Evolutionary conservation across 495 filamentous ascomycete species (phyloP).

Genomic region (Gamarada debralockiae): DNA sequence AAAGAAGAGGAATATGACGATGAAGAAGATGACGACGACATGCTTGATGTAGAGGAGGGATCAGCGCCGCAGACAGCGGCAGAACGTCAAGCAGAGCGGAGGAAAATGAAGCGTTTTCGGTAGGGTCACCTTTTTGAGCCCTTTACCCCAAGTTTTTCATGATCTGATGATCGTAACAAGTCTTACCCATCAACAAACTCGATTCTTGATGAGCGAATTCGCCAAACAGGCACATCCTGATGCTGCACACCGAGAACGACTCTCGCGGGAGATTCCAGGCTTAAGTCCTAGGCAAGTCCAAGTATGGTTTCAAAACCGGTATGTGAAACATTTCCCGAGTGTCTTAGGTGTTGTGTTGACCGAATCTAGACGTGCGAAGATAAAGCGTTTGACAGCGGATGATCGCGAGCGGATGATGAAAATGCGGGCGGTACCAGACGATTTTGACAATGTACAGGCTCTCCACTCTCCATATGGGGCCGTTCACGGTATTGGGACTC

Average conservation of each 20-base stretch:
- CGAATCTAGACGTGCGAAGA: conserved; percentile 73
- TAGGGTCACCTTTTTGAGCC: conserved; percentile 36
- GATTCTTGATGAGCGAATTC: conserved; percentile 97
- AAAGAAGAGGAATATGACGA: conserved; percentile 32
- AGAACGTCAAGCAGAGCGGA: conserved; percentile 72
- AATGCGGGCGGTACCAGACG: conserved; percentile 84
- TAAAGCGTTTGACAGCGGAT: conserved; percentile 89
- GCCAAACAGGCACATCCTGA: conserved; percentile 93
- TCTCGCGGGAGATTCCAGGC: conserved; percentile 90
- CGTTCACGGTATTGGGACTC: conserved; percentile 49
- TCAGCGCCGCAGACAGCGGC: conserved; percentile 56
- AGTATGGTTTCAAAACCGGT: conserved; percentile 99
- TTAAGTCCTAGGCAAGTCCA: conserved; percentile 92
- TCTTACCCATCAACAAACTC: conserved; percentile 93
- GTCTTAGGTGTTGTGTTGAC: not conserved
- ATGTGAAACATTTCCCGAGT: conserved; percentile 31
- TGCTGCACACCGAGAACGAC: conserved; percentile 83
- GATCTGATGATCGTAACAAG: conserved; percentile 40
- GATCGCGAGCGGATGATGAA: conserved; percentile 94
- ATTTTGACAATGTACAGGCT: conserved; percentile 90
- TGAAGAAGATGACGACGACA: conserved; percentile 43
- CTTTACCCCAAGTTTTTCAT: not conserved
- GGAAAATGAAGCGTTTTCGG: conserved; percentile 96
- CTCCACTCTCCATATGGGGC: conserved; percentile 70
- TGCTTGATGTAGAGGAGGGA: conserved; percentile 44